Percentiles rank a stretch among this genome's conserved stretches.
Evolutionary conservation across 768 basidiomycete genomes (phyloP).

Genomic region (Leccinum aurantiacum): DNA sequence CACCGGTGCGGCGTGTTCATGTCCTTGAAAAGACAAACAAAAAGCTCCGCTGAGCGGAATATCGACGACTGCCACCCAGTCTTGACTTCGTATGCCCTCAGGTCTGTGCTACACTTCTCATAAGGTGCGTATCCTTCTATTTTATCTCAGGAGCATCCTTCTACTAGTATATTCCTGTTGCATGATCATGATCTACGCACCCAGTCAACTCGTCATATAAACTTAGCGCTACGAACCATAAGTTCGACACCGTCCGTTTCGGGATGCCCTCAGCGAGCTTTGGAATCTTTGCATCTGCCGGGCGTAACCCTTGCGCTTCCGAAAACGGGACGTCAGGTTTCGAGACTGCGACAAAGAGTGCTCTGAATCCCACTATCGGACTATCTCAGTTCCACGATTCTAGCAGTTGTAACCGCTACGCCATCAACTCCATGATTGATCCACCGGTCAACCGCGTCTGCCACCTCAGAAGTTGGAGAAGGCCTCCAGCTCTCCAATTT

Average conservation of each 20-base stretch:
- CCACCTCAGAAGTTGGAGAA: neutral
- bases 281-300: neutral
- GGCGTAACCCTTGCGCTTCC: neutral
- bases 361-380: too few relatives aligned
- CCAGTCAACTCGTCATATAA: neutral
- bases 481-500: neutral
- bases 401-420: neutral
- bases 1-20: too few relatives aligned
- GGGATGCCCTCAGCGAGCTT: neutral
- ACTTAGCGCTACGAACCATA: neutral
- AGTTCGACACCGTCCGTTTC: neutral
- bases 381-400: neutral
- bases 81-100: neutral
- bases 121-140: neutral
- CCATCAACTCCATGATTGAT: constrained; percentile 9
- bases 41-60: neutral
- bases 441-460: neutral
- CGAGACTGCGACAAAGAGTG: neutral
- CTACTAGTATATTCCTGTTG: neutral
- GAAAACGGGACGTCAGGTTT: neutral
- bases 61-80: neutral
- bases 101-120: neutral
- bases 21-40: neutral
- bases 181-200: neutral
- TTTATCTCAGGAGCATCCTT: neutral